Evolutionary conservation across 768 basidiomycete genomes (phyloP), one percentile per base, ranked within the genome.

Genomic region (Termitomyces sp.): DNA sequence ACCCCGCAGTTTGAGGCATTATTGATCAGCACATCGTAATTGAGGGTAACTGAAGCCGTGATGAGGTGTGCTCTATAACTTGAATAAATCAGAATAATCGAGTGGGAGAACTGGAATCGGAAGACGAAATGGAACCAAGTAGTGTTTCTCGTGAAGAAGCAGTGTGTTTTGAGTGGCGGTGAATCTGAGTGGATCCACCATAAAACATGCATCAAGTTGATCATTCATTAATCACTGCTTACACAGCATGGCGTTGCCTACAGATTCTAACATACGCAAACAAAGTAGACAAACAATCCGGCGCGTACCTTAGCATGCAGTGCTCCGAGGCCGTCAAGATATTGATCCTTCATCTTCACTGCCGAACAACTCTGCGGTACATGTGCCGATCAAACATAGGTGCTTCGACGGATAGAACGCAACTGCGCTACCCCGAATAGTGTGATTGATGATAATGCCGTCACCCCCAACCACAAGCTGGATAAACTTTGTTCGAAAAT

Each of bases 171-270:
- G 16, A 33, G 48, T 52, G 53, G 53, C 53, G 42, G 28, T 45
- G 29, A 42, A 31, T n/a, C 9, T 16, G 16, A 34, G 29, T 18
- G 39, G 39, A 41, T 20, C n/a, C 41, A 42, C 13, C 9, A 20
- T 41, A 41, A 20, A 28, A n/a, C 22, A 10, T 8, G 39, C 13
- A 36, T 36, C 34, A 36, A 18, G 16, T 6, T 18, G 18, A 13
- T 15, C 4, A 12, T 3, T 36, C 34, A 37, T 37, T 37, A 41
- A 36, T 45, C 26, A 36, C 41, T 49, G 28, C 31, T 58, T 58
- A 37, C 57, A 58, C 57, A 54, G 57, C 52, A 54, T 58, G 57
- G 29, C 47, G 29, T 48, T 49, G 52, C 22, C 52, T 46, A 45
- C 34, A 3, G 24, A 49, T 15, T 42, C 26, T 6, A 54, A 58